Percentiles rank a stretch among this genome's conserved stretches.
phyloP scores from a whole-genome alignment of 108 stramenopile species.

The Skeletonema tropicum region DNA sequence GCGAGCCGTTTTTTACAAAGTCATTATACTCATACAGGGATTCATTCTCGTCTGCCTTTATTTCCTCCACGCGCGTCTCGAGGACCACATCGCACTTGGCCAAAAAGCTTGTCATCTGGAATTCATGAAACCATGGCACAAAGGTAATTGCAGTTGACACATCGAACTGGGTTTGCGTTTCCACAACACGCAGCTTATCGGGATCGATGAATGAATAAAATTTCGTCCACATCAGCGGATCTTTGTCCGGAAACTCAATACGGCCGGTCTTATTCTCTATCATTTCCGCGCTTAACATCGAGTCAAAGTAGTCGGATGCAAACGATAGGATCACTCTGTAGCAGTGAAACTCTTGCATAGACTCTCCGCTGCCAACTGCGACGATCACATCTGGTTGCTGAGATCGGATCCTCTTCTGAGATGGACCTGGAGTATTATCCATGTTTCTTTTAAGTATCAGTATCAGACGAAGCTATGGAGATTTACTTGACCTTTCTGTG shows the following conservation, averaged over 20 bases:
- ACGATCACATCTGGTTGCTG: constrained; percentile 32
- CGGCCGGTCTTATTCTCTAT: constrained; percentile 8
- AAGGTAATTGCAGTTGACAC: not conserved
- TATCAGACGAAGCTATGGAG: not conserved
- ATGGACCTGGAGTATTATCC: not conserved
- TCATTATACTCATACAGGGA: not conserved
- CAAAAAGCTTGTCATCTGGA: not conserved
- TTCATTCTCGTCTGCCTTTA: not conserved
- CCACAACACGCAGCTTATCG: not conserved
- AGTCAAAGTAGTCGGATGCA: constrained; percentile 29
- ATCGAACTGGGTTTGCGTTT: not conserved
- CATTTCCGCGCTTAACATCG: constrained; percentile 27
- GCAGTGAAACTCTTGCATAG: constrained; percentile 26
- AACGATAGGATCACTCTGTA: constrained; percentile 28
- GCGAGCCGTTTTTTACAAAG: not conserved
- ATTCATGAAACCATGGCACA: constrained; percentile 5
- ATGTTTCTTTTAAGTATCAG: not conserved
- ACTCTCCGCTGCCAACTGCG: constrained; percentile 10
- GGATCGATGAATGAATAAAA: constrained; percentile 36
- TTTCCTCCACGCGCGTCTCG: not conserved
- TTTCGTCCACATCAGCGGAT: constrained; percentile 33
- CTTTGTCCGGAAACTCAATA: constrained; percentile 35
- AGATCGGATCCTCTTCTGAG: constrained; percentile 7
- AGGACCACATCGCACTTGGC: not conserved
- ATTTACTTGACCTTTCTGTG: not conserved